Evolutionary conservation across 73 alveolate species (phyloP).

Genomic region (Paramecium bursaria): DNA sequence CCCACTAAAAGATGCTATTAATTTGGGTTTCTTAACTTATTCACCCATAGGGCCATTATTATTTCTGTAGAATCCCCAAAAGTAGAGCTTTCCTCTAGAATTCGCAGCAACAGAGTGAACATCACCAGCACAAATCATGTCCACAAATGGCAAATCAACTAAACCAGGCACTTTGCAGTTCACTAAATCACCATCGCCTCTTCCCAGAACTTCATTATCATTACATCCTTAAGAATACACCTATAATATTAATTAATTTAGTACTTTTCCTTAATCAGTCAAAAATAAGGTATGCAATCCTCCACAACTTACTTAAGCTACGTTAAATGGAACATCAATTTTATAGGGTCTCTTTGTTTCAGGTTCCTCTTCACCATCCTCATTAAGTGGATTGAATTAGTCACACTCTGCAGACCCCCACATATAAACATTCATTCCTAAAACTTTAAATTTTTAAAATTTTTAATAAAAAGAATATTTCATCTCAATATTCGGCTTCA

Average conservation of each 20-base stretch:
- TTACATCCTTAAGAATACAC: constrained; percentile 85
- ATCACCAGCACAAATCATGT: constrained; percentile 75
- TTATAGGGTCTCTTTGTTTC: constrained; percentile 42
- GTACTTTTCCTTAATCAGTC: constrained; percentile 67
- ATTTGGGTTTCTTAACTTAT: constrained; percentile 51
- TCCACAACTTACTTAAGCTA: constrained; percentile 73
- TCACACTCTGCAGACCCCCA: constrained; percentile 82
- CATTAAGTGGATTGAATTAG: constrained; percentile 73
- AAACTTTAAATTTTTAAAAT: too few relatives aligned
- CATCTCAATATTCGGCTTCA: constrained; percentile 97
- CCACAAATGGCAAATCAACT: constrained; percentile 57
- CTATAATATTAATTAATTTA: neutral
- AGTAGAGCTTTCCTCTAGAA: constrained; percentile 66
- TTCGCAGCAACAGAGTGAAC: constrained; percentile 74
- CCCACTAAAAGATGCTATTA: constrained; percentile 13
- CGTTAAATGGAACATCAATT: constrained; percentile 35
- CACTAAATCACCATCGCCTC: constrained; percentile 37
- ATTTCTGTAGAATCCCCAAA: constrained; percentile 77
- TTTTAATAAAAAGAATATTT: too few relatives aligned
- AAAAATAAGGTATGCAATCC: constrained; percentile 78
- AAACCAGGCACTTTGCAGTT: constrained; percentile 58
- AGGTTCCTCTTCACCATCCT: constrained; percentile 69
- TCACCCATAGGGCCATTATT: constrained; percentile 71
- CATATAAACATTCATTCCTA: constrained; percentile 71
- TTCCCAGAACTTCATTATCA: constrained; percentile 87